These are phyloP conservation scores for Ephemerocybe angulata DNA, from an alignment of 768 basidiomycete species.

Conservation along the genomic window DNA sequence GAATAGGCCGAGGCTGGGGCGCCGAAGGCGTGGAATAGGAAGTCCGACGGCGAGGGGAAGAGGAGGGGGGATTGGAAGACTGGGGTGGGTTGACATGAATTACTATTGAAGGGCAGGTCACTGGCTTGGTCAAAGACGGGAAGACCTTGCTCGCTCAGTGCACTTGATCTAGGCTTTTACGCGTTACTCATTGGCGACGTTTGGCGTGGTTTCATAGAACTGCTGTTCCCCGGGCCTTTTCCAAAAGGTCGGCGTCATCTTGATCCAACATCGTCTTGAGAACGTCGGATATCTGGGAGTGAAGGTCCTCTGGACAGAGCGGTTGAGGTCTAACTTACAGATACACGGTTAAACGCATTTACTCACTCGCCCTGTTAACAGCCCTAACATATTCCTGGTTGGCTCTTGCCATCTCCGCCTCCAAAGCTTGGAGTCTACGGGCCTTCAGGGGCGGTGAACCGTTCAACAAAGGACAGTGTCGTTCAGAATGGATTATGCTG, in stretches of 20 bases:
- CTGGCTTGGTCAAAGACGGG: no score
- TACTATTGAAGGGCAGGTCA: no score
- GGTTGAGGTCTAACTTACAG: neutral
- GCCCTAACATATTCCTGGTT: slow-evolving; percentile 76
- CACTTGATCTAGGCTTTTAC: no score
- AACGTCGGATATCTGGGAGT: slow-evolving; percentile 56
- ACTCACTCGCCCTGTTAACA: slow-evolving; percentile 68
- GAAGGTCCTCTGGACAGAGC: slow-evolving; percentile 47
- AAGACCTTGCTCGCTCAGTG: no score
- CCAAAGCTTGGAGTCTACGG: slow-evolving; percentile 59
- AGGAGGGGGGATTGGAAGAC: no score
- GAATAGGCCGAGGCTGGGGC: no score
- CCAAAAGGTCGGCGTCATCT: slow-evolving; percentile 31
- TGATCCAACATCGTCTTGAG: slow-evolving; percentile 55
- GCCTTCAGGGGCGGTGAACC: slow-evolving; percentile 42
- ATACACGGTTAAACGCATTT: neutral
- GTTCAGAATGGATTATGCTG: neutral
- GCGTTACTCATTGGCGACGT: no score
- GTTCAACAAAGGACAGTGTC: neutral
- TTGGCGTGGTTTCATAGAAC: no score
- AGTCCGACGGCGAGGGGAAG: no score
- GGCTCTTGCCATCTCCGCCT: slow-evolving; percentile 65
- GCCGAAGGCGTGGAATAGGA: no score
- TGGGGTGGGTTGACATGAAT: no score
- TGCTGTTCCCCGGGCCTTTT: neutral